phyloP scores from a whole-genome alignment of 495 filamentous ascomycete species.

The Evansstolkia leycettana region DNA sequence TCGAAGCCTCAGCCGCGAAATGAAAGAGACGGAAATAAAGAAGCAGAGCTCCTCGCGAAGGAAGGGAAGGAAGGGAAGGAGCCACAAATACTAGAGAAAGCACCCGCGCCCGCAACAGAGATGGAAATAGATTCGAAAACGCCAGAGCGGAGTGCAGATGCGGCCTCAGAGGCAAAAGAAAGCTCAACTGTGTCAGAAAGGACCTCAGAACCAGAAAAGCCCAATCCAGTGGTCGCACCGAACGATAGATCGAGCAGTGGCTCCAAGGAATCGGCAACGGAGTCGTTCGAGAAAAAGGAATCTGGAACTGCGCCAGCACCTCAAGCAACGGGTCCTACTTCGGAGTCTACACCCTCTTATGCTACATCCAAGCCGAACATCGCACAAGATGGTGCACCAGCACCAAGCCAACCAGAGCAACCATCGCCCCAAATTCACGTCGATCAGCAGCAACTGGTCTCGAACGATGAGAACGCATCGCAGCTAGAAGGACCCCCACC shows the following conservation, averaged over 20 bases:
- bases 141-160: not conserved
- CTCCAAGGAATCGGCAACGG: too few species aligned
- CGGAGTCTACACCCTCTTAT: not conserved
- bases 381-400: conserved; percentile 1
- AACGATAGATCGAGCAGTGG: too few species aligned
- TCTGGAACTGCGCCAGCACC: not conserved
- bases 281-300: too few species aligned
- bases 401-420: conserved; percentile 10
- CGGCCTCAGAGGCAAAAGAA: conserved; percentile 1
- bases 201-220: too few species aligned
- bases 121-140: conserved; percentile 3
- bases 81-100: too few species aligned
- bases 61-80: too few species aligned
- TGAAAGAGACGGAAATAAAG: conserved; percentile 1
- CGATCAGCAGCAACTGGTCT: conserved; percentile 5
- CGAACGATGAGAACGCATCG: conserved; percentile 4
- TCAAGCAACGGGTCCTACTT: too few species aligned
- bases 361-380: conserved; percentile 1
- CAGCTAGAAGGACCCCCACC: conserved; percentile 15
- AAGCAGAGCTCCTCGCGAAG: too few species aligned
- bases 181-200: too few species aligned
- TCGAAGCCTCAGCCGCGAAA: too few species aligned
- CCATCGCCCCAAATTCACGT: conserved; percentile 5
- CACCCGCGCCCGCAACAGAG: too few species aligned
- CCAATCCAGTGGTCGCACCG: too few species aligned